phyloP scores from a whole-genome alignment of 805 yeast species.

The Suhomyces sp. region DNA sequence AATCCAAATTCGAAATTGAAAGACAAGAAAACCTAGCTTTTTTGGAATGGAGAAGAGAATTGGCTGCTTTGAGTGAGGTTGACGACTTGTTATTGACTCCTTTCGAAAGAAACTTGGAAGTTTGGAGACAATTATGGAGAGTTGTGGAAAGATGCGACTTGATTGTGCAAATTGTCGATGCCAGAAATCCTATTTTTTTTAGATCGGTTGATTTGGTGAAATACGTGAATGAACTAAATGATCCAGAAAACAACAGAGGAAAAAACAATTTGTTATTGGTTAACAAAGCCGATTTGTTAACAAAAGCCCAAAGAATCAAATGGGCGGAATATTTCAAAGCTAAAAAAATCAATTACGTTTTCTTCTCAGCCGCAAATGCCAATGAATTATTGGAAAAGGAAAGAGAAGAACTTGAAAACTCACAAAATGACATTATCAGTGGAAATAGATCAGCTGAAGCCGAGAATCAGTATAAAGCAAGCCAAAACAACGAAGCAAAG shows the following conservation, averaged over 20 bases:
- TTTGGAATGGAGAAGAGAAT: conserved; percentile 88
- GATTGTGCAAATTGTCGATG: conserved; percentile 96
- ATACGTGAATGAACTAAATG: conserved; percentile 71
- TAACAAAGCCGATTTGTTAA: conserved; percentile 88
- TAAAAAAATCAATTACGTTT: conserved; percentile 75
- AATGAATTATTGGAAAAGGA: conserved; percentile 71
- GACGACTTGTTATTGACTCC: conserved; percentile 90
- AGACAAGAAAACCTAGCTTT: conserved; percentile 87
- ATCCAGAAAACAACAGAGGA: conserved; percentile 45
- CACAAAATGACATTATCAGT: conserved; percentile 14
- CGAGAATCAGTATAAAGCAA: conserved; percentile 1
- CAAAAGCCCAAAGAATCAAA: conserved; percentile 67
- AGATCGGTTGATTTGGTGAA: conserved; percentile 84
- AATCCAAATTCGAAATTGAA: conserved; percentile 75
- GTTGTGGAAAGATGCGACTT: conserved; percentile 93
- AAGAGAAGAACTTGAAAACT: conserved; percentile 40
- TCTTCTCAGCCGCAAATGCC: conserved; percentile 89
- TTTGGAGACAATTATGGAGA: conserved; percentile 98
- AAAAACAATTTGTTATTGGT: conserved; percentile 82
- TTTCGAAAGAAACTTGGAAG: conserved; percentile 94
- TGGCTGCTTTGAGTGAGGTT: conserved; percentile 81
- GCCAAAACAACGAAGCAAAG: conserved; percentile 11
- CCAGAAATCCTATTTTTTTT: conserved; percentile 88
- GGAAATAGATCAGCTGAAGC: background rate
- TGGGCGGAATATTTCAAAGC: conserved; percentile 86